These are phyloP conservation scores for Takashimella tepidaria DNA, from an alignment of 1,284 basidiomycete genomes.

Conservation along the genomic window DNA sequence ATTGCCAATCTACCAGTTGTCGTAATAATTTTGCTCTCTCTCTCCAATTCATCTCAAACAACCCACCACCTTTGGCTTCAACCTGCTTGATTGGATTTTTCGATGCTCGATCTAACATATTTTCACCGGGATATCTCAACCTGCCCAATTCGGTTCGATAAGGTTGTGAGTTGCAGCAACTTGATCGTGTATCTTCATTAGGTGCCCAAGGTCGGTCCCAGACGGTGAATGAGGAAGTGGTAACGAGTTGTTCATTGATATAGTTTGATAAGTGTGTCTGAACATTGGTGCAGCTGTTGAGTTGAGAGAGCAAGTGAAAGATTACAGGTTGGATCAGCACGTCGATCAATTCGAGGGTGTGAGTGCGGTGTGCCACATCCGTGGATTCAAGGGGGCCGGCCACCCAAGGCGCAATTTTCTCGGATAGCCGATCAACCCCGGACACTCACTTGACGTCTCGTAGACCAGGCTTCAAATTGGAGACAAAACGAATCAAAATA, in stretches of 20 bases:
- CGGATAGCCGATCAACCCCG: not conserved
- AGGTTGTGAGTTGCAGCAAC: constrained; percentile 28
- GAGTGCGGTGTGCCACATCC: constrained; percentile 7
- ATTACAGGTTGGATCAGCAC: too few species aligned
- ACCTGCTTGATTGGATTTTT: constrained; percentile 34
- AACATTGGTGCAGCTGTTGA: constrained; percentile 35
- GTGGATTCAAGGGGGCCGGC: not conserved
- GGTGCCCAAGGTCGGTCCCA: constrained; percentile 43
- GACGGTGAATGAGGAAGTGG: constrained; percentile 39
- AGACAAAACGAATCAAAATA: constrained; percentile 37
- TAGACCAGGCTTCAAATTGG: constrained; percentile 33
- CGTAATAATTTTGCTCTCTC: constrained; percentile 38
- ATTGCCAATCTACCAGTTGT: constrained; percentile 48
- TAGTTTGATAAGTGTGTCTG: constrained; percentile 37
- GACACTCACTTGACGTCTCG: constrained; percentile 31
- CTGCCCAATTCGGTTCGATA: constrained; percentile 29
- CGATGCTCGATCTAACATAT: constrained; percentile 14
- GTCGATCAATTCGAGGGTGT: too few species aligned
- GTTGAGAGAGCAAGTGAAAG: not conserved
- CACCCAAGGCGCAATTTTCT: too few species aligned
- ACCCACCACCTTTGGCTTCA: constrained; percentile 28
- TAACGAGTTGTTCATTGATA: constrained; percentile 31
- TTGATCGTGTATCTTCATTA: constrained; percentile 35
- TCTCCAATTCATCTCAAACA: constrained; percentile 42
- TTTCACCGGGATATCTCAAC: constrained; percentile 33